These are phyloP conservation scores for Neofusicoccum sp. DNA, from an alignment of 2,329 filamentous ascomycete species.

Conservation along the genomic window DNA sequence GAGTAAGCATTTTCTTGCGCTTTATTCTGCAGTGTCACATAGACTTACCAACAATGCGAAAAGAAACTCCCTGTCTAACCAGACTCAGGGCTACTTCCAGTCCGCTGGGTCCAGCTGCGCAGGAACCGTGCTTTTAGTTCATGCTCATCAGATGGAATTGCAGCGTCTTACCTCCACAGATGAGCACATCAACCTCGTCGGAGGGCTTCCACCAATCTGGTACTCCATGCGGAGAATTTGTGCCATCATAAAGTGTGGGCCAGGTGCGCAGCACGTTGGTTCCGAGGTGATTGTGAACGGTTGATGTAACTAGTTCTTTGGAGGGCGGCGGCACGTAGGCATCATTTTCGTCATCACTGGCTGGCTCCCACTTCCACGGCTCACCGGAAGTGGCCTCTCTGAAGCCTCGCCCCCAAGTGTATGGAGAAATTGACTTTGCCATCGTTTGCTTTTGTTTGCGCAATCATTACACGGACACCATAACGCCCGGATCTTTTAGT, in stretches of 20 bases:
- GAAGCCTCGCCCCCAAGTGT: conserved; percentile 18
- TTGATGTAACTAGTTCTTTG: background rate
- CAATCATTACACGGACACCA: background rate
- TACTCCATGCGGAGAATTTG: conserved; percentile 32
- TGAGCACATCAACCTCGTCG: conserved; percentile 38
- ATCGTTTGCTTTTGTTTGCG: background rate
- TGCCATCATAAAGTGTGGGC: conserved; percentile 35
- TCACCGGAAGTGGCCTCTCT: background rate
- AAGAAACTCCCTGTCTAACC: conserved; percentile 36
- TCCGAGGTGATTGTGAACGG: conserved; percentile 31
- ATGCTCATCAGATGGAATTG: background rate
- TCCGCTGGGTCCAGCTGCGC: conserved; percentile 35
- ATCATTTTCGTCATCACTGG: background rate
- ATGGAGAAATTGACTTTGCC: conserved; percentile 5
- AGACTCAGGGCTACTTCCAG: conserved; percentile 35
- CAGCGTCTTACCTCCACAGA: conserved; percentile 34
- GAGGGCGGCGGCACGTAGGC: conserved; percentile 4
- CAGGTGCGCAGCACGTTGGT: conserved; percentile 34
- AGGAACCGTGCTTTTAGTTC: conserved; percentile 2
- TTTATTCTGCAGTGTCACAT: conserved; percentile 23
- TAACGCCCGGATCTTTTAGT: background rate
- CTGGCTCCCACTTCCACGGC: background rate
- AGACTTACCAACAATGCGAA: conserved; percentile 38
- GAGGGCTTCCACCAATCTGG: conserved; percentile 33
- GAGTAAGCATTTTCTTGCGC: background rate